These are phyloP conservation scores for Naganishia vaughanmartiniae DNA, from an alignment of 768 basidiomycete genomes.

Conservation along the genomic window DNA sequence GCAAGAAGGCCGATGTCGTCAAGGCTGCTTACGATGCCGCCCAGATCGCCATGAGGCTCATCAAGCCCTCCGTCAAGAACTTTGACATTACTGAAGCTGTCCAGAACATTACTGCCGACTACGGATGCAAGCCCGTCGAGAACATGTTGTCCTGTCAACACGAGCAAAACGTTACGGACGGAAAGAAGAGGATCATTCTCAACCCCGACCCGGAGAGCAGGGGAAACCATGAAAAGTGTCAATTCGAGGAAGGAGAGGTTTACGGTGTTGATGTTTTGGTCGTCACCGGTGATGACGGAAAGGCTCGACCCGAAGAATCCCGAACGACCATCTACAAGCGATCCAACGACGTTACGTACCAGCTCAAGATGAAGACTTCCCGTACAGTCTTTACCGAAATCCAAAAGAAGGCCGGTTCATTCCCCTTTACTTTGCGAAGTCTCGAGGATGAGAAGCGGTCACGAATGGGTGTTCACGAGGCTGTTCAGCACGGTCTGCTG, in stretches of 20 bases:
- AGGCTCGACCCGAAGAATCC: conserved; percentile 82
- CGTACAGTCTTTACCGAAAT: conserved; percentile 95
- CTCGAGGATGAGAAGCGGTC: conserved; percentile 95
- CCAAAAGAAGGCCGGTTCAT: conserved; percentile 94
- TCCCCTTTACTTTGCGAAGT: conserved; percentile 93
- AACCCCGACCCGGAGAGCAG: conserved; percentile 83
- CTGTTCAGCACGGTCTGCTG: conserved; percentile 87
- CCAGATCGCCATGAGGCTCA: conserved; percentile 82
- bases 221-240: conserved; percentile 76
- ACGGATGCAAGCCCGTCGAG: conserved; percentile 87
- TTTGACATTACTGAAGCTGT: conserved; percentile 90
- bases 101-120: conserved; percentile 62
- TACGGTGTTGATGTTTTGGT: conserved; percentile 83
- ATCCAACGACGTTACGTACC: conserved; percentile 75
- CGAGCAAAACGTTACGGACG: conserved; percentile 88
- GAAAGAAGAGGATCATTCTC: conserved; percentile 90
- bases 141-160: conserved; percentile 96
- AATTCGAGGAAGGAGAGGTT: conserved; percentile 89
- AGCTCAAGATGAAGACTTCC: conserved; percentile 96
- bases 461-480: conserved; percentile 91
- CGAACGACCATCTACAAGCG: conserved; percentile 91
- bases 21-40: conserved; percentile 92
- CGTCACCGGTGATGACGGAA: conserved; percentile 71
- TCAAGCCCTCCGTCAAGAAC: conserved; percentile 92
- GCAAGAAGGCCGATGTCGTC: conserved; percentile 82